Percentiles rank a stretch among this genome's conserved stretches.
These are phyloP conservation scores for Cutaneotrichosporon sp. DNA, from an alignment of 1,284 basidiomycete species.

Conservation along the genomic window DNA sequence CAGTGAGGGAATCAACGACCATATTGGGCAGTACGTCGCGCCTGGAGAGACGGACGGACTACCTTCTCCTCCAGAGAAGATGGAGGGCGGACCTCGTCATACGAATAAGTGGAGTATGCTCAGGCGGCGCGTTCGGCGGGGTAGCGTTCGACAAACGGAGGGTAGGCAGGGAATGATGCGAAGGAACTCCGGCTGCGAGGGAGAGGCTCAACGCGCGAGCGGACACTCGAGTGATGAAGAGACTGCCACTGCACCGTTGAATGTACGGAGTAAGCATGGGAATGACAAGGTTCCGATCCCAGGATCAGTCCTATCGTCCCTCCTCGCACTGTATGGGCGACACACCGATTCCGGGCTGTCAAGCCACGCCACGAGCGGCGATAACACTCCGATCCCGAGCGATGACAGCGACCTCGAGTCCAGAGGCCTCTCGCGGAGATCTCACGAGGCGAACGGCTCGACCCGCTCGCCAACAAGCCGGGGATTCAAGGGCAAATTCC, in stretches of 20 bases:
- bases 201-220: background rate
- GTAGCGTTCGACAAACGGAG: background rate
- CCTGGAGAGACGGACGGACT: conserved; percentile 55
- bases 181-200: background rate
- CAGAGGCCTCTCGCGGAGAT: background rate
- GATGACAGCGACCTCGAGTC: conserved; percentile 19
- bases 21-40: conserved; percentile 18
- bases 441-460: background rate
- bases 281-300: conserved; percentile 22
- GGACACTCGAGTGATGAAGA: conserved; percentile 11
- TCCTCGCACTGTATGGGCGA: conserved; percentile 47
- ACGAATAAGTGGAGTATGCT: conserved; percentile 50
- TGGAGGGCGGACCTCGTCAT: conserved; percentile 41
- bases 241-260: conserved; percentile 10
- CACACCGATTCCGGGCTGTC: conserved; percentile 16
- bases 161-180: background rate
- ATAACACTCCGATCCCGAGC: conserved; percentile 14
- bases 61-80: conserved; percentile 41
- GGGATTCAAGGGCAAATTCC: conserved; percentile 24
- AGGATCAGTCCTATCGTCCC: conserved; percentile 45
- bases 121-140: conserved; percentile 39
- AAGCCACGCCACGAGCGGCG: conserved; percentile 35
- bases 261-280: conserved; percentile 14
- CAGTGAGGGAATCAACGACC: conserved; percentile 38
- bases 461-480: conserved; percentile 9